phyloP scores from a whole-genome alignment of 345 rosid genomes.

The Excoecaria cochinchinensis region DNA sequence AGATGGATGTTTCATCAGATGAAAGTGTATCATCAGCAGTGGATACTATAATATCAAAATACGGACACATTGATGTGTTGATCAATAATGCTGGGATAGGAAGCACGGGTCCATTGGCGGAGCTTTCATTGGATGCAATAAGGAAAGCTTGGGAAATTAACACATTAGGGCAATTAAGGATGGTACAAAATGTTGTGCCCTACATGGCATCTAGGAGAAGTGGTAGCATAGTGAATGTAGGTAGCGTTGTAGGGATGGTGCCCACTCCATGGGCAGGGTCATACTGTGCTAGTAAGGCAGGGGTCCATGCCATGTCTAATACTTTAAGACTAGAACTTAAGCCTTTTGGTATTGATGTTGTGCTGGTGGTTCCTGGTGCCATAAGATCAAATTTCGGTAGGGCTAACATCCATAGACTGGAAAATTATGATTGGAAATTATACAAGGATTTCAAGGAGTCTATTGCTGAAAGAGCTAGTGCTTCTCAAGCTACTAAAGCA shows the following conservation, averaged over 20 bases:
- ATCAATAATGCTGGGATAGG: constrained; percentile 62
- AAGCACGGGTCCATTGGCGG: constrained; percentile 53
- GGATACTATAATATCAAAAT: constrained; percentile 33
- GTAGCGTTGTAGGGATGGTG: constrained; percentile 54
- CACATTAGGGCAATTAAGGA: constrained; percentile 54
- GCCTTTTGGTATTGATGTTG: constrained; percentile 54
- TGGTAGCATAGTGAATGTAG: constrained; percentile 56
- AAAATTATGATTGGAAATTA: constrained; percentile 48
- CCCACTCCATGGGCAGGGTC: constrained; percentile 73
- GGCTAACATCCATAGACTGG: constrained; percentile 34
- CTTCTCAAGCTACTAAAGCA: constrained; percentile 49
- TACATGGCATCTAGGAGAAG: constrained; percentile 47
- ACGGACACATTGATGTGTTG: constrained; percentile 48
- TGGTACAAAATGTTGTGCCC: constrained; percentile 70
- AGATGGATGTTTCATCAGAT: constrained; percentile 54
- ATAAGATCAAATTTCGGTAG: constrained; percentile 52
- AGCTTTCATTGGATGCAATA: constrained; percentile 43
- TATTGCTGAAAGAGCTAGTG: constrained; percentile 49
- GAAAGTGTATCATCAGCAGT: constrained; percentile 44
- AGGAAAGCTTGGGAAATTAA: constrained; percentile 61
- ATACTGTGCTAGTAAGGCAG: constrained; percentile 61
- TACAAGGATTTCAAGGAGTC: constrained; percentile 50
- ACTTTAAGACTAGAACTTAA: constrained; percentile 49
- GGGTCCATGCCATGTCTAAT: constrained; percentile 53
- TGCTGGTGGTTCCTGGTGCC: constrained; percentile 51